Evolutionary conservation across 1,284 basidiomycete species (phyloP), one percentile per base, ranked within the genome.

Genomic region (Phellopilus nigrolimitatus): DNA sequence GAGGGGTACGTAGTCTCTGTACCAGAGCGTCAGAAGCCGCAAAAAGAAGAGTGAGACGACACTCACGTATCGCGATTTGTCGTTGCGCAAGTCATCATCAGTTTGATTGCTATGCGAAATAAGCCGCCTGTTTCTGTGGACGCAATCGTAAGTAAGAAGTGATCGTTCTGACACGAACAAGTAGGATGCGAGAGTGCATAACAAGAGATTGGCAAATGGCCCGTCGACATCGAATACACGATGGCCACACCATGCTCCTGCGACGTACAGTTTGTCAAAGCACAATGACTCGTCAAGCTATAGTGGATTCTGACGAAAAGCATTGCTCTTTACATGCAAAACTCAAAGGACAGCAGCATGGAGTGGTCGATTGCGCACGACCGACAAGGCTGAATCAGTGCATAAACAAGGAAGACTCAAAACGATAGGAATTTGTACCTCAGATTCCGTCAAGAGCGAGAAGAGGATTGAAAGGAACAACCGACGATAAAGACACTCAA

Each of bases 61-160:
- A 64, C 82, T 54, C 65, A 92, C 91, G 86, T 70, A 53, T 78
- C 62, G 56, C 74, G 53, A 61, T 82, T 78, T 58, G 71, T 76
- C 0, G 83, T 82, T 12, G 80, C 75, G 57, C 85, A 90, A 0
- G 91, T 91, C 88, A 95, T 94, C 92, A 99, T 95, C 28, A 99
- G 77, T 67, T 95, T 97, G 65, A 97, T 80, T 0, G 91, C 93
- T 45, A 99, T 84, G 10, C 95, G 75, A 60, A 99, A 88, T 9
- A 99, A 74, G 1, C 95, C 95, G 0, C 97, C 95, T 0, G 95
- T 99, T 68, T 99, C 95, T 97, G 64, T n/a, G n/a, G n/a, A n/a
- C n/a, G n/a, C n/a, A n/a, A n/a, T n/a, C n/a, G 2, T 19, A 34
- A 27, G 25, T 5, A 12, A 19, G n/a, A 13, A 42, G 6, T n/a